Conservation (phyloP, 139 green algal genomes). For the Limnomonas spitsbergensis region DNA sequence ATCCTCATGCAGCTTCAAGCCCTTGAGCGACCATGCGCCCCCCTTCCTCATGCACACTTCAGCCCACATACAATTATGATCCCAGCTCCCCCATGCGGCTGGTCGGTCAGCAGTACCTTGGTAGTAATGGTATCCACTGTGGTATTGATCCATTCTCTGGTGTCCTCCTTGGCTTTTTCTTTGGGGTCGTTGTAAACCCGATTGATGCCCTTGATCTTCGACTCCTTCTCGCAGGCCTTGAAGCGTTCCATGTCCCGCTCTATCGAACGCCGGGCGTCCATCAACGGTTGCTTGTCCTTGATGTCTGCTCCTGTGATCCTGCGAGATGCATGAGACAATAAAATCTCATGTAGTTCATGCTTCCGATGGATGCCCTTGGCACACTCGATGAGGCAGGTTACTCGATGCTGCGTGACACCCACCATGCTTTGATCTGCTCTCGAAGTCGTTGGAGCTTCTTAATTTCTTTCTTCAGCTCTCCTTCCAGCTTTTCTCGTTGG, state of each 20-base stretch:
- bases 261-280: slow-evolving; percentile 84
- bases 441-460: slow-evolving; percentile 98
- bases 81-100: too few species aligned
- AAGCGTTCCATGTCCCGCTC: slow-evolving; percentile 98
- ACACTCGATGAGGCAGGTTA: too few species aligned
- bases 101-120: too few species aligned
- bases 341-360: not conserved
- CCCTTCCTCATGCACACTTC: too few species aligned
- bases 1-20: too few species aligned
- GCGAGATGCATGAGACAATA: slow-evolving; percentile 49
- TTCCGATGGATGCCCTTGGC: not conserved
- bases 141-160: slow-evolving; percentile 88
- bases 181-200: slow-evolving; percentile 67
- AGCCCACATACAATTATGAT: too few species aligned
- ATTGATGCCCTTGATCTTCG: slow-evolving; percentile 86
- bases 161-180: slow-evolving; percentile 77
- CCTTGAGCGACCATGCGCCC: too few species aligned
- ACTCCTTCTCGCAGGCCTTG: slow-evolving; percentile 92
- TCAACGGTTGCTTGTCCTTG: slow-evolving; percentile 91
- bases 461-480: slow-evolving; percentile 98
- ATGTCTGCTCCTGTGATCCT: slow-evolving; percentile 79
- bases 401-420: too few species aligned
- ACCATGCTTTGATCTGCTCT: slow-evolving; percentile 98
- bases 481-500: slow-evolving; percentile 95
- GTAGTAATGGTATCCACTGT: slow-evolving; percentile 74